These are phyloP conservation scores for Coprinellus micaceus DNA, from an alignment of 768 basidiomycete species.

Conservation along the genomic window DNA sequence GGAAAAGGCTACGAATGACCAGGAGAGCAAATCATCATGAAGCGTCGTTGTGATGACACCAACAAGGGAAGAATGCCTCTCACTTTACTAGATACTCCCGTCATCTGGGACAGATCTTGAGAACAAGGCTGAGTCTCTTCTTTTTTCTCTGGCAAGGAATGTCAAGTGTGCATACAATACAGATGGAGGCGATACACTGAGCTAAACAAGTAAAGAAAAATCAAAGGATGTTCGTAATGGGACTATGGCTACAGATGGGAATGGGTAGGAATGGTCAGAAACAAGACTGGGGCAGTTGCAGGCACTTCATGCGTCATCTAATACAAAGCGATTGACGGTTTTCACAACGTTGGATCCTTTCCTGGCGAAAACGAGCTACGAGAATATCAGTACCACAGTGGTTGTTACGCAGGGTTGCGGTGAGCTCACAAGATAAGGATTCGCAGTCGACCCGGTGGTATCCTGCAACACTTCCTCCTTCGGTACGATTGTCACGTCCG, in stretches of 20 bases:
- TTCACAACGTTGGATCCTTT: conserved; percentile 77
- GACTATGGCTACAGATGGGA: no score
- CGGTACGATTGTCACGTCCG: conserved; percentile 69
- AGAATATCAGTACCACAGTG: no score
- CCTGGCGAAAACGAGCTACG: conserved; percentile 79
- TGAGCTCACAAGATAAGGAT: conserved; percentile 84
- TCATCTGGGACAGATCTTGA: no score
- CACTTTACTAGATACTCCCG: not conserved
- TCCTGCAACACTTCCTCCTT: conserved; percentile 86
- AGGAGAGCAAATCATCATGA: not conserved
- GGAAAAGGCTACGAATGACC: not conserved
- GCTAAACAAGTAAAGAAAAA: not conserved
- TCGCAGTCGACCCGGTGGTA: conserved; percentile 87
- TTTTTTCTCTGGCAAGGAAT: no score
- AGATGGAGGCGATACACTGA: not conserved
- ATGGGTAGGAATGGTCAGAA: no score
- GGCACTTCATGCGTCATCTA: conserved; percentile 15
- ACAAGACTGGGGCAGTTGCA: no score
- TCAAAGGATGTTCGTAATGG: not conserved
- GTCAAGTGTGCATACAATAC: conserved; percentile 4
- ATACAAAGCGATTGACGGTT: conserved; percentile 66
- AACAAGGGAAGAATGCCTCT: not conserved
- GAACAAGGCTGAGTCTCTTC: no score
- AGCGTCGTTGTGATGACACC: not conserved
- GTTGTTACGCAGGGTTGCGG: no score